phyloP scores from a whole-genome alignment of 2,329 filamentous ascomycete genomes.

The Penicillium sp. region DNA sequence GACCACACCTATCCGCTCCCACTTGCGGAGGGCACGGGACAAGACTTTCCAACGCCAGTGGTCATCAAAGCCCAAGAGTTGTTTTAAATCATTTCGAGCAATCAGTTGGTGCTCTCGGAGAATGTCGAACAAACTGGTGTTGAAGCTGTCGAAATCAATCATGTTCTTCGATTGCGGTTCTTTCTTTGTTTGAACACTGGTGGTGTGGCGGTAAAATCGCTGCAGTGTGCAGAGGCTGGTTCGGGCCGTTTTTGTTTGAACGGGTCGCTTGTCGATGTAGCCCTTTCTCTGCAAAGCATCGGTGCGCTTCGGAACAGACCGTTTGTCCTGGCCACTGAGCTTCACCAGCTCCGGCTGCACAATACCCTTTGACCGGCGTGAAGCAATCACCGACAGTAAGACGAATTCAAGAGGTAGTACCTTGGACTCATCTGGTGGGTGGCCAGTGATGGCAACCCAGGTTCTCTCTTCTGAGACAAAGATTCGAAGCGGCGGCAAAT shows the following conservation, averaged over 20 bases:
- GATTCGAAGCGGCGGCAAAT: conserved; percentile 36
- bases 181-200: conserved; percentile 13
- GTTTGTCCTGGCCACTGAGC: conserved; percentile 62
- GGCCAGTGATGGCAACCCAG: conserved; percentile 62
- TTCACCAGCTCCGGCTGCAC: conserved; percentile 57
- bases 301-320: conserved; percentile 63
- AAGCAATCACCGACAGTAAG: conserved; percentile 59
- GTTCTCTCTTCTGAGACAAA: conserved; percentile 56
- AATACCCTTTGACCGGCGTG: conserved; percentile 55
- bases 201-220: conserved; percentile 42
- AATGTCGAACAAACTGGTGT: conserved; percentile 49
- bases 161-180: conserved; percentile 23
- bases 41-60: conserved; percentile 43
- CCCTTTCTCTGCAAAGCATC: conserved; percentile 57
- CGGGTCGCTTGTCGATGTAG: conserved; percentile 59
- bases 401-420: conserved; percentile 57
- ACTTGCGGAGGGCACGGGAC: conserved; percentile 45
- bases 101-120: conserved; percentile 54
- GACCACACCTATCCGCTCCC: conserved; percentile 48
- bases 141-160: conserved; percentile 53
- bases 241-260: conserved; percentile 50
- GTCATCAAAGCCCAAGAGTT: conserved; percentile 44
- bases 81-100: conserved; percentile 53
- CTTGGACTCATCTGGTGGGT: conserved; percentile 56
- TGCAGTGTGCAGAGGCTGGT: conserved; percentile 59